These are phyloP conservation scores for Boletus hoseneyae DNA, from an alignment of 1,284 basidiomycete species.

Conservation along the genomic window DNA sequence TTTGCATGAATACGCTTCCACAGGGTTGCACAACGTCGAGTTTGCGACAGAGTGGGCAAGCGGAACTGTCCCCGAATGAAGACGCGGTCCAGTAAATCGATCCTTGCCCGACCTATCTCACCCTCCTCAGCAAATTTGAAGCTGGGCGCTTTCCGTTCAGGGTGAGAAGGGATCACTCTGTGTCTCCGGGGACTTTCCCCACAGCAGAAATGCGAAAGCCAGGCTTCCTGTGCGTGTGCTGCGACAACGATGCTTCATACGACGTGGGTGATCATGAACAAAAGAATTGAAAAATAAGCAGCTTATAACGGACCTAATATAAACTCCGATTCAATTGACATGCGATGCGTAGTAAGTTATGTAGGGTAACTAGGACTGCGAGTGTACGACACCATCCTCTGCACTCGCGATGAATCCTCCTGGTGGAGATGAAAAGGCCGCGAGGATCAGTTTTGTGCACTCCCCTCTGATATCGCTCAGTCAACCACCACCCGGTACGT, in stretches of 20 bases:
- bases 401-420: conserved; percentile 22
- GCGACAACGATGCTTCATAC: conserved; percentile 81
- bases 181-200: conserved; percentile 92
- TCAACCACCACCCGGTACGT: conserved; percentile 25
- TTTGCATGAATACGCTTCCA: conserved; percentile 54
- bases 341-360: no score
- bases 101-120: conserved; percentile 50
- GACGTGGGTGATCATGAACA: conserved; percentile 37
- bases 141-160: conserved; percentile 68
- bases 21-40: conserved; percentile 35
- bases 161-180: conserved; percentile 56
- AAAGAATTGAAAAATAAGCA: background rate
- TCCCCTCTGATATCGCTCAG: conserved; percentile 26
- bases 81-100: conserved; percentile 36
- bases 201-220: conserved; percentile 56
- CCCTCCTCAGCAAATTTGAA: conserved; percentile 51
- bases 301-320: conserved; percentile 11
- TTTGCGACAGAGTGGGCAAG: conserved; percentile 56
- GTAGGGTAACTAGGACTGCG: no score
- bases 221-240: conserved; percentile 66
- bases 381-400: background rate
- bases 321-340: conserved; percentile 24
- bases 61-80: conserved; percentile 29
- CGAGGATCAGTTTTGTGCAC: conserved; percentile 26
- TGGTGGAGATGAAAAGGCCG: conserved; percentile 14